phyloP scores from a whole-genome alignment of 805 yeast species.

The Ogataea allantospora region DNA sequence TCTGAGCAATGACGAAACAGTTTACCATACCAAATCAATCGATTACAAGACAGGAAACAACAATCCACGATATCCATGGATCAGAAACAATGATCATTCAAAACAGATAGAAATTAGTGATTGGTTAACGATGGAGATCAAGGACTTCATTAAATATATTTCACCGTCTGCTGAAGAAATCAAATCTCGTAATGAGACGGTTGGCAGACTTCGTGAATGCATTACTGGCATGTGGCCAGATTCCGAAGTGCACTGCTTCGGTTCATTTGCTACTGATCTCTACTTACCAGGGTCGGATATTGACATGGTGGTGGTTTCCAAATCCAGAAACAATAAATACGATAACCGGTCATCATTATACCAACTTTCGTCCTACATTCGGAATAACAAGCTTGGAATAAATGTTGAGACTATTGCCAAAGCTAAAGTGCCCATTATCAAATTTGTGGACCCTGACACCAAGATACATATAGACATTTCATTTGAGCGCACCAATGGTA shows the following conservation, averaged over 20 bases:
- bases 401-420: constrained; percentile 82
- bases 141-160: constrained; percentile 78
- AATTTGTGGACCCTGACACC: constrained; percentile 73
- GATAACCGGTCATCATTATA: constrained; percentile 67
- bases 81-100: constrained; percentile 72
- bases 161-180: constrained; percentile 82
- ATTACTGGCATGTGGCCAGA: constrained; percentile 67
- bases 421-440: constrained; percentile 92
- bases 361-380: constrained; percentile 67
- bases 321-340: constrained; percentile 44
- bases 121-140: constrained; percentile 84
- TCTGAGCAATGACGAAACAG: constrained; percentile 44
- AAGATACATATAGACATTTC: constrained; percentile 84
- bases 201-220: constrained; percentile 54
- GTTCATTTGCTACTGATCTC: constrained; percentile 90
- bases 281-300: constrained; percentile 95
- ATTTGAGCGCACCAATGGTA: constrained; percentile 80
- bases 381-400: constrained; percentile 59
- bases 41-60: constrained; percentile 29
- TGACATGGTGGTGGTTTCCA: constrained; percentile 82
- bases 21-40: constrained; percentile 28
- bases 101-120: constrained; percentile 75
- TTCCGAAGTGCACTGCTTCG: constrained; percentile 81
- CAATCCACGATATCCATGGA: constrained; percentile 64
- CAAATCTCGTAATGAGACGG: constrained; percentile 60